Conservation (phyloP, 2,329 filamentous ascomycete genomes). For the Stagonosporopsis cucurbitacearum region DNA sequence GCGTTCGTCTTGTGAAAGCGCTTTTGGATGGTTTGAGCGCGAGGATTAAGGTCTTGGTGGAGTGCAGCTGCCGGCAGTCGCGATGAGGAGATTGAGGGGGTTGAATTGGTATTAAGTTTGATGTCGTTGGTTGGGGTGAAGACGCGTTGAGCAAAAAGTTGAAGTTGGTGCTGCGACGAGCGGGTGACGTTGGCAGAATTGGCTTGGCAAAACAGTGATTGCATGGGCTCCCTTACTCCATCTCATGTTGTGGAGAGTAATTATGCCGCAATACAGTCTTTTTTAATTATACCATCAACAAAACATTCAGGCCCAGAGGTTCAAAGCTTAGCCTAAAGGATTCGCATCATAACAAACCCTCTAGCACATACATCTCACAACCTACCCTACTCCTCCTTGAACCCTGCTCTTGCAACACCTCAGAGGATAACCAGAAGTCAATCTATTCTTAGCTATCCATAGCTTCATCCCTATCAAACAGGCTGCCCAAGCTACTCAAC, state of each 20-base stretch:
- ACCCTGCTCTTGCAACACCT: too few relatives aligned
- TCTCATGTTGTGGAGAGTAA: constrained; percentile 3
- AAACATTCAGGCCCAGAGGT: constrained; percentile 28
- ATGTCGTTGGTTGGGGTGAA: constrained; percentile 13
- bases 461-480: too few relatives aligned
- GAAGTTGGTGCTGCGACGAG: constrained; percentile 34
- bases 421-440: too few relatives aligned
- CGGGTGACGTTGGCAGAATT: constrained; percentile 35
- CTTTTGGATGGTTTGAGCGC: constrained; percentile 1
- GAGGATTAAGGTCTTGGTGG: not conserved
- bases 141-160: constrained; percentile 43
- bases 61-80: constrained; percentile 37
- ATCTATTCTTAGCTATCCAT: too few relatives aligned
- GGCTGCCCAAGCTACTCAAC: too few relatives aligned
- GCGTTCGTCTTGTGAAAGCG: constrained; percentile 1
- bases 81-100: constrained; percentile 24
- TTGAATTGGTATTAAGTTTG: constrained; percentile 12
- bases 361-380: too few relatives aligned
- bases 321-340: constrained; percentile 31
- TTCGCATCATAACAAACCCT: too few relatives aligned
- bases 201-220: constrained; percentile 25
- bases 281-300: not conserved
- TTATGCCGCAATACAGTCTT: not conserved
- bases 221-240: not conserved
- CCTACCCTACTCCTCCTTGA: too few relatives aligned